Evolutionary conservation across 1,139 yeast species (phyloP).

Genomic region (Suhomyces bokatorum): DNA sequence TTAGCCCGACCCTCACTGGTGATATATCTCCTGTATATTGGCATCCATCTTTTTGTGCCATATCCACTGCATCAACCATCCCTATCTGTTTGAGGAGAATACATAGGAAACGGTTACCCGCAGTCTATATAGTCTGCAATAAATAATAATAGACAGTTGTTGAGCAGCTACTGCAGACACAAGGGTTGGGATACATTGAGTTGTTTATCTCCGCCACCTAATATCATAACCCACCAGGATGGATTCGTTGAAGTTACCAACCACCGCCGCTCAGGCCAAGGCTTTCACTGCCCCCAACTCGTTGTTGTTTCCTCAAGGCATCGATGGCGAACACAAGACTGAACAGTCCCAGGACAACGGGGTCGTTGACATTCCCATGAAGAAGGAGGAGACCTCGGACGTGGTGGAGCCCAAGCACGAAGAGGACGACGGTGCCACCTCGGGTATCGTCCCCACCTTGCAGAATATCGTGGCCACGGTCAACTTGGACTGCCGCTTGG

Average conservation of each 20-base stretch:
- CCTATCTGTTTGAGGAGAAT: constrained; percentile 13
- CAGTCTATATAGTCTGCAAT: constrained; percentile 14
- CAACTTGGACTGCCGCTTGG: constrained; percentile 91
- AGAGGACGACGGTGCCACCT: constrained; percentile 69
- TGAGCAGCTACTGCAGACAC: constrained; percentile 12
- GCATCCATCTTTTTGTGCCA: constrained; percentile 11
- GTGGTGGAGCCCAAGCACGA: constrained; percentile 45
- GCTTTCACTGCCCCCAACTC: constrained; percentile 72
- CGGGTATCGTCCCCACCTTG: constrained; percentile 94
- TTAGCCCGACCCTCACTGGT: constrained; percentile 2
- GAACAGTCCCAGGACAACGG: constrained; percentile 8
- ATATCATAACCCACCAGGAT: constrained; percentile 28
- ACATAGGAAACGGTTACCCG: constrained; percentile 6
- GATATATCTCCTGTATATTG: constrained; percentile 13
- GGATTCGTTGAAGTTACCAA: constrained; percentile 77
- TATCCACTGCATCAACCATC: constrained; percentile 3
- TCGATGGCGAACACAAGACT: constrained; percentile 28
- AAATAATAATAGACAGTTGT: constrained; percentile 12
- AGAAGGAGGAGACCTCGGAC: constrained; percentile 33
- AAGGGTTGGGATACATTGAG: constrained; percentile 42
- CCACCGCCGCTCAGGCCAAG: constrained; percentile 79
- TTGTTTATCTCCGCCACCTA: constrained; percentile 37
- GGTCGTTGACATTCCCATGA: constrained; percentile 15
- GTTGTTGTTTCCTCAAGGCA: constrained; percentile 58
- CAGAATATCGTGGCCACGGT: constrained; percentile 98